A percentile compares a stretch with the other conserved stretches of the same genome.
phyloP scores from a whole-genome alignment of 306 rosid genomes.

The Trichosanthes truncata region DNA sequence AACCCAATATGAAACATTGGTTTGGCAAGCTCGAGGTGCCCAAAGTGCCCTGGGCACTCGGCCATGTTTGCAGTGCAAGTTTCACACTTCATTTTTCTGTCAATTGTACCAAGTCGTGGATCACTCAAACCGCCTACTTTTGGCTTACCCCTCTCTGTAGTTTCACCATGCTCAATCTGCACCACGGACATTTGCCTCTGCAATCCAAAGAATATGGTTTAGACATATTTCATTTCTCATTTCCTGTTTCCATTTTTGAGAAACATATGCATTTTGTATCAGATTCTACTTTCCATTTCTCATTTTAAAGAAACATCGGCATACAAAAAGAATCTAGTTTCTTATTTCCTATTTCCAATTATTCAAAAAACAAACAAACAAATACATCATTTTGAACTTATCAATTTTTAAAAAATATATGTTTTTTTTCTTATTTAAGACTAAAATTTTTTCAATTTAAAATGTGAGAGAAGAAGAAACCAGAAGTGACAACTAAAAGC shows the following conservation, averaged over 20 bases:
- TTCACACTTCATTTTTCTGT: slow-evolving; percentile 85
- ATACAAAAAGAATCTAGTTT: background rate
- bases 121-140: slow-evolving; percentile 85
- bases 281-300: background rate
- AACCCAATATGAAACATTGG: slow-evolving; percentile 98
- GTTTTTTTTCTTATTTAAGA: background rate
- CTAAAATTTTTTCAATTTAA: background rate
- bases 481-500: background rate
- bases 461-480: background rate
- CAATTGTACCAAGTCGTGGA: slow-evolving; percentile 89
- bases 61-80: slow-evolving; percentile 97
- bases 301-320: background rate
- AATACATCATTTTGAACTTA: background rate
- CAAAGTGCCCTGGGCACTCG: slow-evolving; percentile 96
- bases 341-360: background rate
- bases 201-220: slow-evolving; percentile 20
- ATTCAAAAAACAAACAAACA: background rate
- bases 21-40: slow-evolving; percentile 92
- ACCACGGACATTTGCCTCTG: slow-evolving; percentile 99
- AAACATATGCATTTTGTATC: background rate
- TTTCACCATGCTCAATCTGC: slow-evolving; percentile 88
- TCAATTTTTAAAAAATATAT: background rate
- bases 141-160: slow-evolving; percentile 85
- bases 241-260: background rate
- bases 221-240: background rate